phyloP scores from a whole-genome alignment of 768 basidiomycete genomes.

The Leccinum arenicola region DNA sequence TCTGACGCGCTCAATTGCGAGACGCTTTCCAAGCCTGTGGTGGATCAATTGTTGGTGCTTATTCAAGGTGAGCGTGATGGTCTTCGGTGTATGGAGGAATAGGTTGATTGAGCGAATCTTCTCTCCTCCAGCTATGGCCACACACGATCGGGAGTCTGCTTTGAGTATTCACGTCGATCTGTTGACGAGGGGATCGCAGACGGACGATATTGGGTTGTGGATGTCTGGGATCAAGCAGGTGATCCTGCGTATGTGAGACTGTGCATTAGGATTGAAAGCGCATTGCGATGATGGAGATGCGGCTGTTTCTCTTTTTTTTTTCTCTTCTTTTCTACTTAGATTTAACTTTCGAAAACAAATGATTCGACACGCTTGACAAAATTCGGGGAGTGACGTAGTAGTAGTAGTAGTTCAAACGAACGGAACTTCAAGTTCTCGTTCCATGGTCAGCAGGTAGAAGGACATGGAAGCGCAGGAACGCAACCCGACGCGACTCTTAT shows the following conservation, averaged over 20 bases:
- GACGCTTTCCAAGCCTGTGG: conserved; percentile 67
- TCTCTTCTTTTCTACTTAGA: too few species aligned
- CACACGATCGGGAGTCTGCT: conserved; percentile 75
- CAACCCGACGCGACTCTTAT: too few species aligned
- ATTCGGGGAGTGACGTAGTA: too few species aligned
- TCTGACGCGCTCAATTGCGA: conserved; percentile 91
- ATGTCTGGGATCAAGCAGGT: conserved; percentile 91
- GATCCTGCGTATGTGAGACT: conserved; percentile 59
- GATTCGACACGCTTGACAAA: too few species aligned
- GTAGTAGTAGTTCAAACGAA: too few species aligned
- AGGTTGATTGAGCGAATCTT: not conserved
- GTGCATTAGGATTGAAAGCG: too few species aligned
- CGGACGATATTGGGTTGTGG: conserved; percentile 81
- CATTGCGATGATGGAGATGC: too few species aligned
- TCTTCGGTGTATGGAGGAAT: not conserved
- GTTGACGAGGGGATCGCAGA: conserved; percentile 73
- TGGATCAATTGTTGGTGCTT: conserved; percentile 70
- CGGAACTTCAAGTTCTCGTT: too few species aligned
- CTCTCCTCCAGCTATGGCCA: conserved; percentile 64
- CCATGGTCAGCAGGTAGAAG: too few species aligned
- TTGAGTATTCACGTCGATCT: conserved; percentile 84
- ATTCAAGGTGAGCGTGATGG: conserved; percentile 55
- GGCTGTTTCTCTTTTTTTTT: too few species aligned
- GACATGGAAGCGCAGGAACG: too few species aligned
- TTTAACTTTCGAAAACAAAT: too few species aligned